A percentile compares a stretch with the other conserved stretches of the same genome.
These are phyloP conservation scores for Verticillium isaacii DNA, from an alignment of 2,329 filamentous ascomycete genomes.

Conservation along the genomic window DNA sequence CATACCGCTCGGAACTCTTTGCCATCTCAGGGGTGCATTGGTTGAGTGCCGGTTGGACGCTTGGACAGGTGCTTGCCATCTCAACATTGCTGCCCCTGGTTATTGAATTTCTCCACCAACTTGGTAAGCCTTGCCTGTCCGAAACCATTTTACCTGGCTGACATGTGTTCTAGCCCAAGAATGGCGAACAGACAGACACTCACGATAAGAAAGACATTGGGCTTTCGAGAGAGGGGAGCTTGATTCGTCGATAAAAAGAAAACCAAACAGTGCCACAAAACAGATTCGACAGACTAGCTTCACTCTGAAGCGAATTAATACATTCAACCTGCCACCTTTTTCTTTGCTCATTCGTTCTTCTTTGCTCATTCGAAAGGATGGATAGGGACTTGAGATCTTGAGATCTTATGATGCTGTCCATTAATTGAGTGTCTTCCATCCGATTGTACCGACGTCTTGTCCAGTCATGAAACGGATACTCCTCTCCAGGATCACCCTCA, in stretches of 20 bases:
- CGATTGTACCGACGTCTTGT: not conserved
- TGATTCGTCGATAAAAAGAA: too few species aligned
- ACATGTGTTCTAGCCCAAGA: not conserved
- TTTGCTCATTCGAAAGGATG: too few species aligned
- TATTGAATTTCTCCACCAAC: not conserved
- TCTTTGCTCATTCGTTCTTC: too few species aligned
- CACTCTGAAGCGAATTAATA: too few species aligned
- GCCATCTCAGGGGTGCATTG: not conserved
- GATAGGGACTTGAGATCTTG: too few species aligned
- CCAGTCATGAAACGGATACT: slow-evolving; percentile 8
- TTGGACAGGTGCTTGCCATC: not conserved
- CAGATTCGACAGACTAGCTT: too few species aligned
- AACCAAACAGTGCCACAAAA: too few species aligned
- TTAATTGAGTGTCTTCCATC: not conserved
- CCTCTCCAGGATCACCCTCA: slow-evolving; percentile 2
- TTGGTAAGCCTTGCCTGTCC: not conserved
- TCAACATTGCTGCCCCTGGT: not conserved
- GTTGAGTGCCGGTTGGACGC: not conserved
- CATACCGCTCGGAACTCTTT: not conserved
- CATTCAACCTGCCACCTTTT: too few species aligned
- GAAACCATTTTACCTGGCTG: not conserved
- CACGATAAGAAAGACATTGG: not conserved
- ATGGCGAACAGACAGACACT: not conserved
- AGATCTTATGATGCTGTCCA: too few species aligned
- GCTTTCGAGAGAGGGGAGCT: too few species aligned